Evolutionary conservation across 2,329 filamentous ascomycete genomes (phyloP), one percentile per base, ranked within the genome.

Genomic region (Diplodia corticola): DNA sequence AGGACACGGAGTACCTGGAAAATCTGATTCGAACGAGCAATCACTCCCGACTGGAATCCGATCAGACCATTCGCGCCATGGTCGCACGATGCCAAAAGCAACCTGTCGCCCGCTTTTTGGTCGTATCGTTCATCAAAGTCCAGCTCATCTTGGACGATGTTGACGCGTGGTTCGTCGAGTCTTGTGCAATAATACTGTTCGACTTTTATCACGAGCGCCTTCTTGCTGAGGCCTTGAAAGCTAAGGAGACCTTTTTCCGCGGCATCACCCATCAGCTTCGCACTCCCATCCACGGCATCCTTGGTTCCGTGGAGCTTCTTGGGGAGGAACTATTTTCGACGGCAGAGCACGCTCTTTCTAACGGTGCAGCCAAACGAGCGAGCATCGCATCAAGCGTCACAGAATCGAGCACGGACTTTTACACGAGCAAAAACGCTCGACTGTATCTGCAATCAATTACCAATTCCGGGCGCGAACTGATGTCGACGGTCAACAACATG

Each of bases 271-370:
- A 83, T 63, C 80, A 83, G 40, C 76, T 83, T 0, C 76, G 81
- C 44, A 83, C 81, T 0, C 81, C 81, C 0, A 81, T 83, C 4
- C 81, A 83, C 37, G 81, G 81, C 0, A 81, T 83, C 2, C 73
- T 83, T 5, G 77, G 76, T 6, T 78, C 77, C 1, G 74, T 74
- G 4, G 78, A 83, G 17, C 69, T 83, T 0, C 71, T 83, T 1
- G 76, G 75, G 0, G 81, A 83, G 64, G 81, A 82, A 44, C 66
- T 82, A 65, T 35, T 49, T 28, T 15, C 44, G 17, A 9, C 17
- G 70, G 2, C 72, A 73, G 2, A 51, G 73, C 1, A 44, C 72
- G 67, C 4, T 51, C 9, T 69, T 69, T 9, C 69, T 12, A 49
- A 49, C 33, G 20, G 55, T 6, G 17, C 50, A 6, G n/a, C 44